These are phyloP conservation scores for Trametes gibbosa DNA, from an alignment of 768 basidiomycete species.

Conservation along the genomic window DNA sequence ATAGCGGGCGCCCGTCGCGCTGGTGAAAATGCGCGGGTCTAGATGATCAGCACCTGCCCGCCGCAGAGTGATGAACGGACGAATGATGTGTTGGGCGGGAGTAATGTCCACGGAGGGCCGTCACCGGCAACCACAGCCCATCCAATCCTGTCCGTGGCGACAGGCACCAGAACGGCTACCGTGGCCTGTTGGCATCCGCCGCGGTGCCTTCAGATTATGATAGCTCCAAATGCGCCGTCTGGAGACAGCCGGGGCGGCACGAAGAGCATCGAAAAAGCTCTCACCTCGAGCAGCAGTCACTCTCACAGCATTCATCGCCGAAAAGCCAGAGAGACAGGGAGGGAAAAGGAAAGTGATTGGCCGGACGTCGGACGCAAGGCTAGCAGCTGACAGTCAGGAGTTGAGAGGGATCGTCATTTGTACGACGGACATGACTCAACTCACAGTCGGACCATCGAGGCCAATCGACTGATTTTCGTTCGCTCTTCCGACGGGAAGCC, in stretches of 20 bases:
- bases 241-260: conserved; percentile 12
- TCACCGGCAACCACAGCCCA: conserved; percentile 8
- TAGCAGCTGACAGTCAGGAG: not conserved
- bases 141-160: not conserved
- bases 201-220: not conserved
- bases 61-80: conserved; percentile 5
- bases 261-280: not conserved
- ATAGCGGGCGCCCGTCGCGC: conserved; percentile 7
- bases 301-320: conserved; percentile 14
- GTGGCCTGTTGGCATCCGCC: conserved; percentile 2
- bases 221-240: not conserved
- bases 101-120: not conserved
- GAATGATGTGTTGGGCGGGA: conserved; percentile 10
- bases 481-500: conserved; percentile 2
- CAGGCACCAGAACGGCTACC: conserved; percentile 6
- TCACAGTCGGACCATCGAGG: not conserved
- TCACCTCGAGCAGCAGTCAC: conserved; percentile 12
- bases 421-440: not conserved
- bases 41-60: conserved; percentile 16
- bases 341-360: not conserved
- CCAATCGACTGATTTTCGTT: conserved; percentile 6
- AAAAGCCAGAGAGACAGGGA: not conserved
- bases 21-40: not conserved
- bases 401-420: not conserved
- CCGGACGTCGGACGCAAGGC: not conserved